Percentiles rank a stretch among this genome's conserved stretches.
Evolutionary conservation across 495 filamentous ascomycete genomes (phyloP).

Genomic region (Penicillium alfredii): DNA sequence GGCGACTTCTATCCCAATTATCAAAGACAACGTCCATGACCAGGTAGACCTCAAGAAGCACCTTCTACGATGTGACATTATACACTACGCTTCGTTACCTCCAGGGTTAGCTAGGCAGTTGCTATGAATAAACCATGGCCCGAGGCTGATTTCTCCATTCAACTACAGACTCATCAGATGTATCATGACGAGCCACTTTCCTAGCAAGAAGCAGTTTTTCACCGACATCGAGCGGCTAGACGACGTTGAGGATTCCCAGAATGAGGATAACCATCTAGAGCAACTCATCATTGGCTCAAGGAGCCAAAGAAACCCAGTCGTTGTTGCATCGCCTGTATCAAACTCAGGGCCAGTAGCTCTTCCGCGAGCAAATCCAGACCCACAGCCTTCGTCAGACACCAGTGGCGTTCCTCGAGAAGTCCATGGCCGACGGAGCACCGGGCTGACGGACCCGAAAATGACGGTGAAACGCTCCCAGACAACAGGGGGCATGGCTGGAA

Average conservation of each 20-base stretch:
- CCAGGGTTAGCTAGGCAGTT: too few species aligned
- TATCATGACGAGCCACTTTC: too few species aligned
- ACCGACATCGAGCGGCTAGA: slow-evolving; percentile 41
- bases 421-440: neutral
- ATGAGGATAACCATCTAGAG: slow-evolving; percentile 13
- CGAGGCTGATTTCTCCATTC: too few species aligned
- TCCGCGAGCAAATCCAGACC: slow-evolving; percentile 12
- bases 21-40: too few species aligned
- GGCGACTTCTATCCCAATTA: too few species aligned
- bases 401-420: too few species aligned
- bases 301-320: neutral
- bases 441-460: neutral
- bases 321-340: neutral
- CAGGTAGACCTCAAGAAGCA: too few species aligned
- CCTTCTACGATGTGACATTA: too few species aligned
- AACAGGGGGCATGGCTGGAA: slow-evolving; percentile 16
- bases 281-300: slow-evolving; percentile 4
- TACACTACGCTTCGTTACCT: too few species aligned
- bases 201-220: slow-evolving; percentile 42
- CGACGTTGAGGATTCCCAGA: slow-evolving; percentile 28
- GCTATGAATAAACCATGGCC: too few species aligned
- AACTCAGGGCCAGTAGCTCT: neutral
- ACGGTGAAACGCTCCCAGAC: slow-evolving; percentile 9
- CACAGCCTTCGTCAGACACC: slow-evolving; percentile 5
- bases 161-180: too few species aligned